phyloP scores from a whole-genome alignment of 1,284 basidiomycete species.

The Leccinum griseonigrum region DNA sequence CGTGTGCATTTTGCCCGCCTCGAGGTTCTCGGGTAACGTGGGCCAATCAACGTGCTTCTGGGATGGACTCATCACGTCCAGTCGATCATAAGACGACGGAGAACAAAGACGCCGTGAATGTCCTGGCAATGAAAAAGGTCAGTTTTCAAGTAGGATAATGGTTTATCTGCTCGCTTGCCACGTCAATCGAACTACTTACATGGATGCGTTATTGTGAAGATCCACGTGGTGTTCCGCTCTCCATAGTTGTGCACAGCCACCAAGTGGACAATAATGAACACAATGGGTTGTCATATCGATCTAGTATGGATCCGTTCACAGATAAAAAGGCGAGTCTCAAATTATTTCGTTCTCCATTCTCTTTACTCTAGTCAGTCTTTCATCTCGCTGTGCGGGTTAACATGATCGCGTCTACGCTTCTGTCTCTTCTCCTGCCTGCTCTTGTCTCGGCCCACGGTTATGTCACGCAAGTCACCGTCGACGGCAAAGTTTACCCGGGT shows the following conservation, averaged over 20 bases:
- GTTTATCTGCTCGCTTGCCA: no score
- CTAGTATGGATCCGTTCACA: not conserved
- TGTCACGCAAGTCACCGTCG: conserved; percentile 29
- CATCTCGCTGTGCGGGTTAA: conserved; percentile 24
- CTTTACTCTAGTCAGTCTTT: not conserved
- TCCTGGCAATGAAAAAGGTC: not conserved
- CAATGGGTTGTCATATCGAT: not conserved
- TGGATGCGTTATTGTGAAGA: not conserved
- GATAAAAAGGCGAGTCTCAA: not conserved
- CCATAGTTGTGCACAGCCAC: not conserved
- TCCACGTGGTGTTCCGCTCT: not conserved
- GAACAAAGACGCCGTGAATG: not conserved
- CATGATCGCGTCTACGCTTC: conserved; percentile 9
- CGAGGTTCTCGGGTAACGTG: conserved; percentile 15
- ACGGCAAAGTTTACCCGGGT: conserved; percentile 35
- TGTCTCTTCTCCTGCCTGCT: conserved; percentile 25
- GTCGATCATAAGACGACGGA: not conserved
- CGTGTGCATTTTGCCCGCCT: conserved; percentile 13
- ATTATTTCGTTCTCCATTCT: not conserved
- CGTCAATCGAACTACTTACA: no score
- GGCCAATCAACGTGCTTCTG: not conserved
- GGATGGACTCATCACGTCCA: not conserved
- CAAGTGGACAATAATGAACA: not conserved
- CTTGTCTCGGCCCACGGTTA: conserved; percentile 33
- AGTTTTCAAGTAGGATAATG: not conserved